These are phyloP conservation scores for Wickerhamomyces bovis DNA, from an alignment of 805 yeast species.

Conservation along the genomic window DNA sequence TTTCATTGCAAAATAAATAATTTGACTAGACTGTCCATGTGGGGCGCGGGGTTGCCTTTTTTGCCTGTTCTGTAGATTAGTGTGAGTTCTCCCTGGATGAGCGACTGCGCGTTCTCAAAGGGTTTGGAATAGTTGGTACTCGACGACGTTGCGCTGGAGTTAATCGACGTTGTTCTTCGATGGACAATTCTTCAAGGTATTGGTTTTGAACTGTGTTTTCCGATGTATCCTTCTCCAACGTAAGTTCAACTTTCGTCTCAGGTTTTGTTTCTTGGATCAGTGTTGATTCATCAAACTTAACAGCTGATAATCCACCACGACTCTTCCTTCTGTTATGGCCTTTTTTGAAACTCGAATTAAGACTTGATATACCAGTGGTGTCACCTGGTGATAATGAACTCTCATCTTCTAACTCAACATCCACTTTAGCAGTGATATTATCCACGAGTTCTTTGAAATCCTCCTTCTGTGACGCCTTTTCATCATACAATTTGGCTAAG, in stretches of 20 bases:
- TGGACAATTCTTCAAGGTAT: background rate
- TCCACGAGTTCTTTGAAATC: slow-evolving; percentile 17
- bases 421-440: slow-evolving; percentile 19
- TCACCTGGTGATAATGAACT: slow-evolving; percentile 1
- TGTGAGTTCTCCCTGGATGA: slow-evolving; percentile 21
- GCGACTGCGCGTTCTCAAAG: slow-evolving; percentile 24
- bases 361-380: background rate
- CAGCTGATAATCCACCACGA: slow-evolving; percentile 23
- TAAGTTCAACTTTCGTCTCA: background rate
- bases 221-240: background rate
- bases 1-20: background rate
- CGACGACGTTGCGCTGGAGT: slow-evolving; percentile 24
- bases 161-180: slow-evolving; percentile 3
- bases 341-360: slow-evolving; percentile 7
- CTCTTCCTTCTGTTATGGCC: slow-evolving; percentile 23
- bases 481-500: slow-evolving; percentile 12
- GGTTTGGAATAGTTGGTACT: slow-evolving; percentile 21
- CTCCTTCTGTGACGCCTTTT: background rate
- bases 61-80: background rate
- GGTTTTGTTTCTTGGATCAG: background rate
- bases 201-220: background rate
- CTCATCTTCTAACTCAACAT: slow-evolving; percentile 12
- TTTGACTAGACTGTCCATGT: too few relatives aligned
- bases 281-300: slow-evolving; percentile 16
- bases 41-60: too few relatives aligned